phyloP scores from a whole-genome alignment of 176 grass and related monocot species.

The Carex kokanica region DNA sequence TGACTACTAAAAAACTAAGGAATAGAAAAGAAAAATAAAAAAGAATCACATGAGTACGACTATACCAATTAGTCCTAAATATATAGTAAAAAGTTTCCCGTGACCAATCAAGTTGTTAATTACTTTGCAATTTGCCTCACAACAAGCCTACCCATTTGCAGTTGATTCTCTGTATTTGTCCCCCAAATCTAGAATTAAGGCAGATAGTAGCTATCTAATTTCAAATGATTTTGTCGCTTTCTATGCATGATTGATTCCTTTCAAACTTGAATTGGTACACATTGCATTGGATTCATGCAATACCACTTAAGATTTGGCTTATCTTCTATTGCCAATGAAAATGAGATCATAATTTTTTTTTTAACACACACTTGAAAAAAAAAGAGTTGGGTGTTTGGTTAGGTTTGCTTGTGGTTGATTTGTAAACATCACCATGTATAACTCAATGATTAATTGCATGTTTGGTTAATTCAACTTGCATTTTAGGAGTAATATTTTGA shows the following conservation, averaged over 20 bases:
- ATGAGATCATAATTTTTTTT: neutral
- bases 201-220: neutral
- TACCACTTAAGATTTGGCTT: neutral
- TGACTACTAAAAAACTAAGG: too few species aligned
- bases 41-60: slow-evolving; percentile 13
- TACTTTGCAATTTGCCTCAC: slow-evolving; percentile 8
- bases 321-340: neutral
- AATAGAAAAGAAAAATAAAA: neutral
- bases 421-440: neutral
- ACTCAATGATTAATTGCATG: neutral
- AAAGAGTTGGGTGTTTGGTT: neutral
- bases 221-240: slow-evolving; percentile 13
- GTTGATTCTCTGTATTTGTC: slow-evolving; percentile 4
- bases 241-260: slow-evolving; percentile 13
- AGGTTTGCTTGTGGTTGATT: neutral
- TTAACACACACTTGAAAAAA: neutral
- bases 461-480: neutral
- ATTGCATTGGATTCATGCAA: neutral
- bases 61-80: neutral
- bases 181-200: neutral
- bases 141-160: neutral
- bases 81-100: slow-evolving; percentile 4
- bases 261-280: slow-evolving; percentile 16
- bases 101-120: neutral
- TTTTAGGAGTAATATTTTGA: neutral